phyloP scores from a whole-genome alignment of 2,329 filamentous ascomycete species.

The Scortechinia acanthostroma region DNA sequence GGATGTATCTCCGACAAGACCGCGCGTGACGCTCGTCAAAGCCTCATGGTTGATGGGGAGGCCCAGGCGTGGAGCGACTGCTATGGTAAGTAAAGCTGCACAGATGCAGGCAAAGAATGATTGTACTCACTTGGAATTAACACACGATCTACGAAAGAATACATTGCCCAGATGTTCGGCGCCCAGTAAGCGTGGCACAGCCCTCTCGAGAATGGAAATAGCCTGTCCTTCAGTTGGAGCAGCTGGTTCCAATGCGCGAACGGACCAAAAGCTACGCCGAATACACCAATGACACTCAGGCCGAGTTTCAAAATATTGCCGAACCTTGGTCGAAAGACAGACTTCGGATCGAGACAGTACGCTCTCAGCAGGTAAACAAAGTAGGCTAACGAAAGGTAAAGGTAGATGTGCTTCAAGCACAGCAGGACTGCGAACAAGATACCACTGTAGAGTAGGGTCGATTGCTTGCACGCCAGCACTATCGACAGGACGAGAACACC shows the following conservation, averaged over 20 bases:
- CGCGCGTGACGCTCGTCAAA: conserved; percentile 81
- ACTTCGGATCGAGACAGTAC: conserved; percentile 78
- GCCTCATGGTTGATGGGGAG: conserved; percentile 68
- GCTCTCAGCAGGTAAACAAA: conserved; percentile 85
- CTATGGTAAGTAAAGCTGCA: conserved; percentile 17
- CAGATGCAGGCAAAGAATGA: background rate
- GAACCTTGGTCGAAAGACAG: conserved; percentile 69
- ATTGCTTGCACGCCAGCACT: conserved; percentile 70
- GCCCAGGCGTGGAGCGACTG: conserved; percentile 76
- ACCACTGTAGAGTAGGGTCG: conserved; percentile 71
- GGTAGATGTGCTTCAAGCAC: conserved; percentile 96
- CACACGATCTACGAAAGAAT: conserved; percentile 80
- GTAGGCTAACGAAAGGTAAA: conserved; percentile 91
- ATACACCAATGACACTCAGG: conserved; percentile 61
- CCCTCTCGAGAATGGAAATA: conserved; percentile 91
- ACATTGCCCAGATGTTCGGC: conserved; percentile 92
- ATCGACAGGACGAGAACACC: conserved; percentile 82
- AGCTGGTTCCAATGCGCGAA: conserved; percentile 78
- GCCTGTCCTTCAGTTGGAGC: conserved; percentile 71
- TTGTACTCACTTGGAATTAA: conserved; percentile 66
- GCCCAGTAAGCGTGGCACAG: conserved; percentile 98
- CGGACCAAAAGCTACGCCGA: conserved; percentile 79
- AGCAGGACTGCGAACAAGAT: conserved; percentile 77
- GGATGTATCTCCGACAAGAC: conserved; percentile 84
- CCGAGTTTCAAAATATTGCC: conserved; percentile 80